A percentile compares a stretch with the other conserved stretches of the same genome.
These are phyloP conservation scores for Penicillium sp. DNA, from an alignment of 2,329 filamentous ascomycete genomes.

Conservation along the genomic window DNA sequence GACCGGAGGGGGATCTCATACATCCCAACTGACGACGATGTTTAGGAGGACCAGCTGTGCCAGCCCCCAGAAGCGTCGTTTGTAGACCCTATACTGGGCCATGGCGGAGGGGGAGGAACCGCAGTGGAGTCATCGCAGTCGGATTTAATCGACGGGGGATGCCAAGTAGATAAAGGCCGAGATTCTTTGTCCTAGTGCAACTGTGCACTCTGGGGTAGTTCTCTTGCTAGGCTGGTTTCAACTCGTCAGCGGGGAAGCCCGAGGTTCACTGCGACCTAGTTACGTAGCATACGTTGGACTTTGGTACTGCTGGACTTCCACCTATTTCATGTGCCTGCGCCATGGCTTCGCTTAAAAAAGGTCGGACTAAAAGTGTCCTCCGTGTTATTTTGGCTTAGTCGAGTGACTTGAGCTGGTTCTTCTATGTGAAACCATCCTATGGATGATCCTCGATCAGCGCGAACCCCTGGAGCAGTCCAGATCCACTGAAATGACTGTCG, in stretches of 20 bases:
- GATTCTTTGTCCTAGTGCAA: too few species aligned
- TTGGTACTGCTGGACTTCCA: too few species aligned
- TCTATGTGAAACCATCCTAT: too few species aligned
- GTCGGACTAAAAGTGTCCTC: neutral
- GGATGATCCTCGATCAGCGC: too few species aligned
- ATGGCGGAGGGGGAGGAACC: slow-evolving; percentile 1
- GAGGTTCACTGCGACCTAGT: slow-evolving; percentile 9
- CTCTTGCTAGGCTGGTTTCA: too few species aligned
- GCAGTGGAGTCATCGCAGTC: neutral
- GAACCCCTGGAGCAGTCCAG: too few species aligned
- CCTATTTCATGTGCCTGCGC: slow-evolving; percentile 2
- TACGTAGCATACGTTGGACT: neutral
- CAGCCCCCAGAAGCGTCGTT: slow-evolving; percentile 86
- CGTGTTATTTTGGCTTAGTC: neutral
- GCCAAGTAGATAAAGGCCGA: neutral
- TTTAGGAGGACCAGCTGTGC: slow-evolving; percentile 84
- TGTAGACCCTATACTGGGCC: slow-evolving; percentile 67
- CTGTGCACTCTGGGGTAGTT: too few species aligned
- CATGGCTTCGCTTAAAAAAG: neutral
- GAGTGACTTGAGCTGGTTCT: neutral
- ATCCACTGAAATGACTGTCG: too few species aligned
- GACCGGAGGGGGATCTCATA: slow-evolving; percentile 52
- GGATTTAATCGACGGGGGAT: neutral
- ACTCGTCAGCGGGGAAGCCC: too few species aligned
- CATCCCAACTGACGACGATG: slow-evolving; percentile 93